Percentiles rank a stretch among this genome's conserved stretches.
These are phyloP conservation scores for Cubamyces lactineus DNA, from an alignment of 768 basidiomycete genomes.

Conservation along the genomic window DNA sequence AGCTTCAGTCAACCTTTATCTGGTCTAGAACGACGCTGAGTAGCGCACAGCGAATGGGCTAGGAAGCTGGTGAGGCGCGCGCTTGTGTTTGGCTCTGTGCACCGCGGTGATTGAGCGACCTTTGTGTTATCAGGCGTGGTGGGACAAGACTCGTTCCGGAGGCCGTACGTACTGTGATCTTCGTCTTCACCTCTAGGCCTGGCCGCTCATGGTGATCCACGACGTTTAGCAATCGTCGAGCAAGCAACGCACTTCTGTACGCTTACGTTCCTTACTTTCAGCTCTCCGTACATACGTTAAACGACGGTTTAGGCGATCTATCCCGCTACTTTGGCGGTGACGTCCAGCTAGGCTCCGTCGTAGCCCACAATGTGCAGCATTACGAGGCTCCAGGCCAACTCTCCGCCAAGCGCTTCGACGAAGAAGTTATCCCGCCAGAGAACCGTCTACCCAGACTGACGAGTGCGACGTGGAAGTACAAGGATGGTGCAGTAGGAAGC, in stretches of 20 bases:
- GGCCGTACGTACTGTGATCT: constrained; percentile 29
- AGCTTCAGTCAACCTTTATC: constrained; percentile 2
- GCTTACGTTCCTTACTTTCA: neutral
- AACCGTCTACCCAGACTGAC: constrained; percentile 53
- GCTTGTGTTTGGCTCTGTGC: neutral
- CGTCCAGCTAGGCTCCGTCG: constrained; percentile 36
- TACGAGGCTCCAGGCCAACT: constrained; percentile 48
- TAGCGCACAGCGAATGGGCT: constrained; percentile 27
- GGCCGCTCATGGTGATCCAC: neutral
- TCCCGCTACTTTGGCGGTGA: constrained; percentile 54
- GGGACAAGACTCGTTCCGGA: constrained; percentile 31
- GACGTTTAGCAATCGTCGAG: constrained; percentile 35
- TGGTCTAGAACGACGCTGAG: neutral
- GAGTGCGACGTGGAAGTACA: constrained; percentile 47
- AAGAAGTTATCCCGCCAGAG: constrained; percentile 43
- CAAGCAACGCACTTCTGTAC: constrained; percentile 49
- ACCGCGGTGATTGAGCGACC: neutral
- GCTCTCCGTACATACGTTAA: neutral
- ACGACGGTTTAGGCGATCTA: constrained; percentile 36
- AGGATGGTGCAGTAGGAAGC: constrained; percentile 48
- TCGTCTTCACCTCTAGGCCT: neutral
- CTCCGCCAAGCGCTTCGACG: constrained; percentile 48
- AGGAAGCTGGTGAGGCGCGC: constrained; percentile 22
- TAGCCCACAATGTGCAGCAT: constrained; percentile 47
- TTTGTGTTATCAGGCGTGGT: constrained; percentile 23